phyloP scores from a whole-genome alignment of 2,329 filamentous ascomycete species.

The Pseudogymnoascus sp. region DNA sequence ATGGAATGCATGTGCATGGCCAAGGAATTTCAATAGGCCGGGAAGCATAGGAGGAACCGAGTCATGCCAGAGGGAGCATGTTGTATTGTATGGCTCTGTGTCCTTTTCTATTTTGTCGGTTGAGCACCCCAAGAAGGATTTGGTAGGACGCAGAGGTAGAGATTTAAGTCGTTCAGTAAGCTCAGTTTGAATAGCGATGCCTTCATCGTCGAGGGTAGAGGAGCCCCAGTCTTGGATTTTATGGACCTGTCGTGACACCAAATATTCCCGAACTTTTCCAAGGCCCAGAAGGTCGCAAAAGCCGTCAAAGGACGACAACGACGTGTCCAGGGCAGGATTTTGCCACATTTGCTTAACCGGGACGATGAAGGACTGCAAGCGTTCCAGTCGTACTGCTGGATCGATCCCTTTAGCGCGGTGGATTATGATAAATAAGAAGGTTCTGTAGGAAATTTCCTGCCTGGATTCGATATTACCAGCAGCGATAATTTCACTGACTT shows the following conservation, averaged over 20 bases:
- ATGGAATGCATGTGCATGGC: slow-evolving; percentile 85
- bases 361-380: slow-evolving; percentile 70
- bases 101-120: slow-evolving; percentile 79
- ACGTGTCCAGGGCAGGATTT: slow-evolving; percentile 57
- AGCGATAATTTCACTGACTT: slow-evolving; percentile 72
- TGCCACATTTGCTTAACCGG: slow-evolving; percentile 79
- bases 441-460: slow-evolving; percentile 76
- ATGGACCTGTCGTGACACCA: slow-evolving; percentile 65
- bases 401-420: slow-evolving; percentile 77
- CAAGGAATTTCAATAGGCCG: slow-evolving; percentile 75
- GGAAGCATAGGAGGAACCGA: slow-evolving; percentile 77
- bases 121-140: slow-evolving; percentile 85
- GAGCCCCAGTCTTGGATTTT: slow-evolving; percentile 76
- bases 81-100: slow-evolving; percentile 65
- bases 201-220: slow-evolving; percentile 69
- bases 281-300: slow-evolving; percentile 78
- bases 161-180: slow-evolving; percentile 61
- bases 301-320: slow-evolving; percentile 65
- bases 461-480: slow-evolving; percentile 72
- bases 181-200: slow-evolving; percentile 68
- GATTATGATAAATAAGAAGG: slow-evolving; percentile 90
- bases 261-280: slow-evolving; percentile 72
- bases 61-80: slow-evolving; percentile 77
- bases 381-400: slow-evolving; percentile 59
- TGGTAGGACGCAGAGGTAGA: slow-evolving; percentile 79